Evolutionary conservation across 371 early-diverging fungal species (phyloP).

Genomic region (Mortierella sp.): DNA sequence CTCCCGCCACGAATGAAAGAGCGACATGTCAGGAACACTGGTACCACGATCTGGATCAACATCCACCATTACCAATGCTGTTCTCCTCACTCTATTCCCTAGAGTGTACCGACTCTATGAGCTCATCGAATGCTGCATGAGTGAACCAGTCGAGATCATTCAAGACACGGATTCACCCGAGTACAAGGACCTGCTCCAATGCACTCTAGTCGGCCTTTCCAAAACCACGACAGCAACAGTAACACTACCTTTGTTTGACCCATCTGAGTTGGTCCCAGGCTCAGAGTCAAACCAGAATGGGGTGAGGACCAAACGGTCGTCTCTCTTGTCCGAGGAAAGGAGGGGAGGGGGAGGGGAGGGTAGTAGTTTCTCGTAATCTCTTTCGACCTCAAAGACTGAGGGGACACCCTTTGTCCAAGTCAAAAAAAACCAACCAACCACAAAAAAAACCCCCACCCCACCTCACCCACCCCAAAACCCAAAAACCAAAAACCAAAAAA

Average conservation of each 20-base stretch:
- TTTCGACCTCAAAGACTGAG: too few species aligned
- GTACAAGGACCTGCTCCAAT: conserved; percentile 22
- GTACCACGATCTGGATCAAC: too few species aligned
- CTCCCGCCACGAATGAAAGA: too few species aligned
- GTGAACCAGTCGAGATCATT: not conserved
- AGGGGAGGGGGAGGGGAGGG: too few species aligned
- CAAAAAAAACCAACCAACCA: too few species aligned
- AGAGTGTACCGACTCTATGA: conserved; percentile 17
- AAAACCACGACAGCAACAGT: not conserved
- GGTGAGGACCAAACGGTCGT: not conserved
- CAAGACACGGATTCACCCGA: conserved; percentile 15
- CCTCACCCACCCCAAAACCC: too few species aligned
- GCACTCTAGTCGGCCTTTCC: conserved; percentile 19
- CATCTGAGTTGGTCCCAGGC: not conserved
- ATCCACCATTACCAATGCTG: conserved; percentile 31
- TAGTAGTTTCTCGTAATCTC: not conserved
- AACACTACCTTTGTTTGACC: not conserved
- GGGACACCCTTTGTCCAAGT: too few species aligned
- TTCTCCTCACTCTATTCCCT: conserved; percentile 29
- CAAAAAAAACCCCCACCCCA: too few species aligned
- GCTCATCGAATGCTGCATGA: conserved; percentile 15
- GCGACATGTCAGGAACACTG: too few species aligned
- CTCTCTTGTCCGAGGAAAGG: not conserved
- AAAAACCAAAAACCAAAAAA: too few species aligned
- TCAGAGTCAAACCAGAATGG: conserved; percentile 7